Percentiles rank a stretch among this genome's conserved stretches.
Evolutionary conservation across 192 early-diverging fungal species (phyloP).

Genomic region (Thoreauomyces humboldtii): DNA sequence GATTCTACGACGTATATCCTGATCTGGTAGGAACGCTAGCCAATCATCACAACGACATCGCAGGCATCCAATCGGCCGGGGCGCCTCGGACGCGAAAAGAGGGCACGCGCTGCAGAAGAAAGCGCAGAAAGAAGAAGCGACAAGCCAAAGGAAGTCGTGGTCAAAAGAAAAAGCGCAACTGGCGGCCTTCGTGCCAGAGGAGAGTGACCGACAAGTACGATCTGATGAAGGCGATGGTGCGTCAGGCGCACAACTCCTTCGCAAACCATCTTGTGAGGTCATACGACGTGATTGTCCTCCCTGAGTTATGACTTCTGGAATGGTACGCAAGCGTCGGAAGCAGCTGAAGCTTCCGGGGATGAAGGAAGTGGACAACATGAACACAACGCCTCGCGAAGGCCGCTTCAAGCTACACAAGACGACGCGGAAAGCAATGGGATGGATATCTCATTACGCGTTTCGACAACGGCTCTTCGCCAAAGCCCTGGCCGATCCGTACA

Average conservation of each 20-base stretch:
- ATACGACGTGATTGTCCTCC: constrained; percentile 15
- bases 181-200: not conserved
- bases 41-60: constrained; percentile 8
- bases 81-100: no score
- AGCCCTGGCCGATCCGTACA: constrained; percentile 14
- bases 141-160: not conserved
- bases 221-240: constrained; percentile 9
- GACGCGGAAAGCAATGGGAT: constrained; percentile 10
- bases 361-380: not conserved
- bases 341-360: constrained; percentile 12
- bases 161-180: not conserved
- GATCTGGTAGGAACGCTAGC: not conserved
- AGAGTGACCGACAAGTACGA: not conserved
- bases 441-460: constrained; percentile 11
- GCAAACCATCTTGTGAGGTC: constrained; percentile 11
- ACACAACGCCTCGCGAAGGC: not conserved
- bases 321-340: constrained; percentile 22
- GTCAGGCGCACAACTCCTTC: constrained; percentile 16
- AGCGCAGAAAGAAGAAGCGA: not conserved
- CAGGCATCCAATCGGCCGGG: not conserved
- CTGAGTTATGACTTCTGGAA: constrained; percentile 20
- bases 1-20: constrained; percentile 13
- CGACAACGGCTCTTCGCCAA: constrained; percentile 15
- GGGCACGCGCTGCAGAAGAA: no score
- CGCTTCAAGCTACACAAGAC: constrained; percentile 4